Evolutionary conservation across 2,329 filamentous ascomycete genomes (phyloP).

Genomic region (Aspergillus fischeri): DNA sequence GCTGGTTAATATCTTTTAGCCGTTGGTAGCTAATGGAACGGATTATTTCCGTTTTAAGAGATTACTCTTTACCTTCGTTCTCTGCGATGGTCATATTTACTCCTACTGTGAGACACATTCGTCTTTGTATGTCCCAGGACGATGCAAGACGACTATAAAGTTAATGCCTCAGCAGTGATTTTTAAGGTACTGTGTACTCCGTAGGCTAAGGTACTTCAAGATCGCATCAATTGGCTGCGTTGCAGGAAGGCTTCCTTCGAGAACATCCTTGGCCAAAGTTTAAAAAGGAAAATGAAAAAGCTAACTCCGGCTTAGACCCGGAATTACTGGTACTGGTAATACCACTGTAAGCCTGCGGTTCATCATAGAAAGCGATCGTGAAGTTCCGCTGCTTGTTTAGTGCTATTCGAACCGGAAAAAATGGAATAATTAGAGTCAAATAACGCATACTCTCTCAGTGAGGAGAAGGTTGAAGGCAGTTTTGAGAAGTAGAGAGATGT

Average conservation of each 20-base stretch:
- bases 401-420: neutral
- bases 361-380: neutral
- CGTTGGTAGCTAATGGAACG: neutral
- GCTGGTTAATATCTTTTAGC: neutral
- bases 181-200: neutral
- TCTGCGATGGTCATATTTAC: neutral
- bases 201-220: too few relatives aligned
- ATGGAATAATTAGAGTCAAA: neutral
- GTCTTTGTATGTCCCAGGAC: neutral
- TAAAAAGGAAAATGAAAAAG: neutral
- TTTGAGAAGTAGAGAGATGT: neutral
- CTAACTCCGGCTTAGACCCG: neutral
- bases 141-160: neutral
- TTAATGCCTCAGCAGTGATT: neutral
- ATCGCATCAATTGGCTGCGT: neutral
- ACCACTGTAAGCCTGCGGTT: neutral
- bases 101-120: neutral
- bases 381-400: neutral
- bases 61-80: neutral
- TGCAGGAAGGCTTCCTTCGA: constrained; percentile 1
- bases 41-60: neutral
- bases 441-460: neutral
- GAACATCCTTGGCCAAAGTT: constrained; percentile 6
- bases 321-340: constrained; percentile 1
- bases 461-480: too few relatives aligned